Evolutionary conservation across 2,329 filamentous ascomycete species (phyloP), one percentile per base, ranked within the genome.

Genomic region (Rhynchosporium agropyri): DNA sequence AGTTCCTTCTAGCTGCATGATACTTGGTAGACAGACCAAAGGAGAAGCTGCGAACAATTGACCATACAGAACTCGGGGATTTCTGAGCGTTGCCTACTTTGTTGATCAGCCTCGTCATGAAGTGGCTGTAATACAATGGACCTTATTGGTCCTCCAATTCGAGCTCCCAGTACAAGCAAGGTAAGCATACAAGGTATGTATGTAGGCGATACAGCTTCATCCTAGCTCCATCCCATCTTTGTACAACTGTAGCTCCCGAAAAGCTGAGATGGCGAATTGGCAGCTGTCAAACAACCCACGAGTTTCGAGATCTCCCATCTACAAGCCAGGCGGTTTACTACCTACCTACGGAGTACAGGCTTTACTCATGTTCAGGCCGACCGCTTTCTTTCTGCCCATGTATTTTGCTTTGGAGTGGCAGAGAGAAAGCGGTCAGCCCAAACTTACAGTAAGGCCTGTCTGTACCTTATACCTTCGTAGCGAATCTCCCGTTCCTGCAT

Each of bases 211-310:
- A 38, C 38, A 57, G 28, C 43, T 46, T 42, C 33, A 55, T 28
- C 40, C 31, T 8, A 55, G 26, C 20, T 36, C 28, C 50, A 36
- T 48, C 43, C 54, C 54, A 57, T 48, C 54, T 45, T 45, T 54
- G 43, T 12, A 9, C 4, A 12, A 20, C 20, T n/a, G 10, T 4
- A 26, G 12, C 10, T n/a, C 20, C 40, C 20, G 33, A 20, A 15
- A 28, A 42, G 20, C 15, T 29, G 51, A 42, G 10, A 31, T 29
- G 43, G 28, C 26, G 58, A 61, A 59, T 64, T 64, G 54, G 49
- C 55, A 60, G 43, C 63, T 62, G 59, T 58, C 50, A 51, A 45
- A 9, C 28, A 42, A 8, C 63, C 63, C 63, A 60, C 63, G 59
- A 43, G 59, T 57, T 57, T 29, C n/a, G 36, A 40, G 51, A 51